phyloP scores from a whole-genome alignment of 129 eudicot genomes.

The Tanacetum coccineum region DNA sequence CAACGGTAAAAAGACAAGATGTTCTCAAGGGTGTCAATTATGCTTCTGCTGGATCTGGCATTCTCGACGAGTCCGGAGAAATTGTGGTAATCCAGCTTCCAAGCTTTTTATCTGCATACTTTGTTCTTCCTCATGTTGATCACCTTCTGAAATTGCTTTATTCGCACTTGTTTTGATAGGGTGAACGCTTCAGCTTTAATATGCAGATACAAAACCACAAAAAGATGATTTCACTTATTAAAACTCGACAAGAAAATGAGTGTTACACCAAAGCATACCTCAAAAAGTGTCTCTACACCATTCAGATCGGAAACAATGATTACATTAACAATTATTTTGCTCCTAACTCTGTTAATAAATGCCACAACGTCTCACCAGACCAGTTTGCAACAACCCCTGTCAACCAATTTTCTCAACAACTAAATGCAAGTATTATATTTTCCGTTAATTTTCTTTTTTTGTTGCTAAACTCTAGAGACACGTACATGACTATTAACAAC shows the following conservation, averaged over 20 bases:
- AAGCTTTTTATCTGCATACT: background rate
- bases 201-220: constrained; percentile 16
- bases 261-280: constrained; percentile 10
- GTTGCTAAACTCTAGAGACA: background rate
- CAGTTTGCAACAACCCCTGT: constrained; percentile 17
- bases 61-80: constrained; percentile 20
- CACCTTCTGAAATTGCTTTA: background rate
- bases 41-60: constrained; percentile 25
- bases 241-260: background rate
- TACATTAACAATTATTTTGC: constrained; percentile 31
- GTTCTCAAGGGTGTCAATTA: constrained; percentile 22
- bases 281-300: constrained; percentile 27
- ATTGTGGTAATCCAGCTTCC: constrained; percentile 2
- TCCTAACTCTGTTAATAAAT: constrained; percentile 1
- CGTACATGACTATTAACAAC: background rate
- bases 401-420: background rate
- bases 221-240: constrained; percentile 9
- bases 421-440: constrained; percentile 17
- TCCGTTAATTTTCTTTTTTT: background rate
- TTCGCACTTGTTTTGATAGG: constrained; percentile 14
- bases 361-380: constrained; percentile 10
- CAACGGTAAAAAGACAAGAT: constrained; percentile 11
- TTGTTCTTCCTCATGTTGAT: background rate
- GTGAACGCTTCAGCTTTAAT: constrained; percentile 20
- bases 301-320: constrained; percentile 27